Evolutionary conservation across 2,329 filamentous ascomycete genomes (phyloP), one percentile per base, ranked within the genome.

Genomic region (Pseudogymnoascus sp.): DNA sequence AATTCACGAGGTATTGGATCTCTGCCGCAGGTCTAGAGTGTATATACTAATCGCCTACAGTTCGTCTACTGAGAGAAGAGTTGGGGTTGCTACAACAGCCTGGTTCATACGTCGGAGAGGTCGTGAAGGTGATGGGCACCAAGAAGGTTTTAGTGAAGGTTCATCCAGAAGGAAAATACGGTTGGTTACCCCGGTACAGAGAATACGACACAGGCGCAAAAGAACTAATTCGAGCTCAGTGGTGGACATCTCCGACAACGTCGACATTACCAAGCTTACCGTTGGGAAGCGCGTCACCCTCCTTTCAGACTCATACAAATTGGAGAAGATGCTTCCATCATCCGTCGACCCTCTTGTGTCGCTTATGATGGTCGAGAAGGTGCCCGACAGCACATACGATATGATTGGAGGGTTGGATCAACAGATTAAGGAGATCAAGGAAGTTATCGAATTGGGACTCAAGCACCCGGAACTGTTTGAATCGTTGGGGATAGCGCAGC

Each of bases 341-440:
- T 99, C 94, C 18, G 94, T 99, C 72, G 94, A 99, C 73, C 94
- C 94, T 37, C 88, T 99, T 62, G 94, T 99, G 62, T 99, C 94
- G 36, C 89, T 99, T 74, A 99, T 99, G 94, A 99, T 99, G 94
- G 94, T 99, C 59, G 94, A 99, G 75, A 99, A 99, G 82, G 94
- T 99, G 14, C 94, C 94, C 14, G 94, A 99, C 81, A 97, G 91
- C 79, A 99, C 94, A 73, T 99, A 99, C 81, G 94, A 99, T 78
- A 99, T 99, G 94, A 99, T 99, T 75, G 94, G 94, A 77, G 94
- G 94, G 68, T 80, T 99, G 64, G 94, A 99, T 74, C 93, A 99
- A 75, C 94, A 99, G 75, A 97, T 99, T 80, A 97, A 99, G 80
- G 94, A 99, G 75, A 99, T 99, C 82, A 99, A 99, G 79, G 94